Evolutionary conservation across 176 grass and related monocot species (phyloP).

Genomic region (Miscanthus lutarioriparius): DNA sequence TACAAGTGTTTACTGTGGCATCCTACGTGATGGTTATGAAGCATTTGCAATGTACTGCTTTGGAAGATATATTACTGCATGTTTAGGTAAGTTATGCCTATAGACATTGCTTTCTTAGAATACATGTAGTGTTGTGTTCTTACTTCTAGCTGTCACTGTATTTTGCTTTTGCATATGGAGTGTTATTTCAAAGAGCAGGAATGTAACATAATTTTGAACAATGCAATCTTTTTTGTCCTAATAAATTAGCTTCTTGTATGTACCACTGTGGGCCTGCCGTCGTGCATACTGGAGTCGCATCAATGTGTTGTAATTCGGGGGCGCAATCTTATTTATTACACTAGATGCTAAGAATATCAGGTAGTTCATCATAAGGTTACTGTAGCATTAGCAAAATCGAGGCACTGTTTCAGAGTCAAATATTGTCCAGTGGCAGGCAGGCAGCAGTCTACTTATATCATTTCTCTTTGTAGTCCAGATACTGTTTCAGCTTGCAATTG

Average conservation of each 20-base stretch:
- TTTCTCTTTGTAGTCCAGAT: background rate
- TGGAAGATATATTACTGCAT: constrained; percentile 90
- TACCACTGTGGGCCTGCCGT: background rate
- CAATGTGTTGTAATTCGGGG: constrained; percentile 3
- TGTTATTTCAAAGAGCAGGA: background rate
- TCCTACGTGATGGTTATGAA: constrained; percentile 86
- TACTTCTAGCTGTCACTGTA: constrained; percentile 9
- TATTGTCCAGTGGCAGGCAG: background rate
- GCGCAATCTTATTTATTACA: no score
- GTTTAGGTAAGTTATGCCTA: constrained; percentile 68
- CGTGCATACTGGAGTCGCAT: background rate
- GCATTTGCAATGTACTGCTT: constrained; percentile 99
- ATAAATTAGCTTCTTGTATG: background rate
- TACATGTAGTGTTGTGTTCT: background rate
- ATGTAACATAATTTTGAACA: constrained; percentile 3
- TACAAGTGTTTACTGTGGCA: constrained; percentile 82
- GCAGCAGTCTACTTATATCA: background rate
- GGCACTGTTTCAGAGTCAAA: constrained; percentile 4
- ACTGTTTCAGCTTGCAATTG: background rate
- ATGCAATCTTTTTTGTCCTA: background rate
- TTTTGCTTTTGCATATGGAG: background rate
- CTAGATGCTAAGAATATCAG: background rate
- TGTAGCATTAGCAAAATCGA: background rate
- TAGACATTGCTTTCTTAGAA: background rate
- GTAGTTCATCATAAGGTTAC: background rate